A percentile compares a stretch with the other conserved stretches of the same genome.
Conservation (phyloP, 1,284 basidiomycete genomes). For the Blastosporella zonata region DNA sequence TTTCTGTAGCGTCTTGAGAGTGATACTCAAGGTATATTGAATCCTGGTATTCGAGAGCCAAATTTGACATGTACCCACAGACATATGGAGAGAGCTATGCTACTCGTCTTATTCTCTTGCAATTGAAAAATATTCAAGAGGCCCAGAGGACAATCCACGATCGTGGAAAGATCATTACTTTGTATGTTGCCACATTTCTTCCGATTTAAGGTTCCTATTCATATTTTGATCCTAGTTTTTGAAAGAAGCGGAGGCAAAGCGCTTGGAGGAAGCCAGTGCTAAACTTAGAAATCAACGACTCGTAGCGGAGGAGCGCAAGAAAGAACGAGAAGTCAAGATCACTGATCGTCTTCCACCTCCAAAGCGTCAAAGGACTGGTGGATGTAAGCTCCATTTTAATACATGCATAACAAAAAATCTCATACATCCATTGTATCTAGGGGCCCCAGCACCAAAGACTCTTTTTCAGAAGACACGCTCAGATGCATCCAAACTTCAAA, state of each 20-base stretch:
- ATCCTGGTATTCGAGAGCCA: slow-evolving; percentile 10
- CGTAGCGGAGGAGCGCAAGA: slow-evolving; percentile 69
- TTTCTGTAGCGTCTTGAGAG: slow-evolving; percentile 48
- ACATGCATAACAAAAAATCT: slow-evolving; percentile 6
- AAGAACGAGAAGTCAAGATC: slow-evolving; percentile 66
- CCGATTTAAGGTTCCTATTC: background rate
- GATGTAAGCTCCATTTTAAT: slow-evolving; percentile 41
- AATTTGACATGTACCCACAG: slow-evolving; percentile 35
- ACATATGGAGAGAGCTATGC: slow-evolving; percentile 68
- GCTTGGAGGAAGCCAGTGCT: slow-evolving; percentile 57
- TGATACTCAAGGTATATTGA: slow-evolving; percentile 53
- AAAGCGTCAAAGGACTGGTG: slow-evolving; percentile 48
- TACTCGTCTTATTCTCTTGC: slow-evolving; percentile 53
- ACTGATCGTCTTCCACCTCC: slow-evolving; percentile 61
- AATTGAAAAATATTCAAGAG: slow-evolving; percentile 41
- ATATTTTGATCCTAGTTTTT: slow-evolving; percentile 40
- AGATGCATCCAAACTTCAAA: slow-evolving; percentile 65
- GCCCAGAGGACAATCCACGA: slow-evolving; percentile 41
- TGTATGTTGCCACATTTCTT: slow-evolving; percentile 38
- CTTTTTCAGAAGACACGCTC: slow-evolving; percentile 72
- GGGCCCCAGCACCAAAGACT: slow-evolving; percentile 59
- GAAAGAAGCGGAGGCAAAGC: slow-evolving; percentile 51
- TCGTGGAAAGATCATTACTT: slow-evolving; percentile 71
- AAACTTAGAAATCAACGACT: slow-evolving; percentile 61
- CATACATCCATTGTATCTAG: slow-evolving; percentile 29